Evolutionary conservation across 31 red algal species (phyloP).

Genomic region (Endocladia muricata): DNA sequence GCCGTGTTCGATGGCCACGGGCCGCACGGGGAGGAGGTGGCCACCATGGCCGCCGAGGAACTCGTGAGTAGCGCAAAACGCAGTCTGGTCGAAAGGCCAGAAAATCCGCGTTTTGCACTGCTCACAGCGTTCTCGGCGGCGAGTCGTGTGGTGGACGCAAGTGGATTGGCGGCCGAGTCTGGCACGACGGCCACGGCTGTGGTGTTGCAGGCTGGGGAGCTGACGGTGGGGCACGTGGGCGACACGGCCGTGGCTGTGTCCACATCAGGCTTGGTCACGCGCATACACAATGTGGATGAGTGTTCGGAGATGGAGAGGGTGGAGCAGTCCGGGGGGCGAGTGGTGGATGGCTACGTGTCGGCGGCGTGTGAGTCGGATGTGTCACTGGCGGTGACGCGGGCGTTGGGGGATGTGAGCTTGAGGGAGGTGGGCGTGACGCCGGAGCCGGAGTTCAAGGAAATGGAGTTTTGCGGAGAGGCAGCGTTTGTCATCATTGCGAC

Average conservation of each 20-base stretch:
- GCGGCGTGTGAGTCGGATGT: too few relatives aligned
- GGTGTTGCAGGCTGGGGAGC: constrained; percentile 19
- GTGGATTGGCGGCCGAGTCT: constrained; percentile 8
- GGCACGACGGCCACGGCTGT: constrained; percentile 64
- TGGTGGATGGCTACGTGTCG: too few relatives aligned
- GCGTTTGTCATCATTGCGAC: constrained; percentile 83
- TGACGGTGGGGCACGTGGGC: constrained; percentile 81
- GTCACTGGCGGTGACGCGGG: constrained; percentile 76
- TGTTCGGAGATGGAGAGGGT: too few relatives aligned
- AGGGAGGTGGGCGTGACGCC: constrained; percentile 42
- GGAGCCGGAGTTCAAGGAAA: constrained; percentile 28
- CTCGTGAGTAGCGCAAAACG: background rate
- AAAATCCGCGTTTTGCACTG: constrained; percentile 19
- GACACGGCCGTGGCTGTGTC: too few relatives aligned
- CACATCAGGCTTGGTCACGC: too few relatives aligned
- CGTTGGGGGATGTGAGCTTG: constrained; percentile 72
- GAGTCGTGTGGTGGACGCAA: constrained; percentile 21
- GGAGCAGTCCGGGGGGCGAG: too few relatives aligned
- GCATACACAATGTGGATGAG: too few relatives aligned
- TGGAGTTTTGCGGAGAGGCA: background rate
- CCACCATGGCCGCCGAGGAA: constrained; percentile 16
- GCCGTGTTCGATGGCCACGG: constrained; percentile 56
- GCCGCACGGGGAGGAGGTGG: constrained; percentile 26
- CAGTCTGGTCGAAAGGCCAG: background rate
- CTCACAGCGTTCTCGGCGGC: constrained; percentile 32